Evolutionary conservation across 257 asterid genomes (phyloP).

Genomic region (Ilex asprella): DNA sequence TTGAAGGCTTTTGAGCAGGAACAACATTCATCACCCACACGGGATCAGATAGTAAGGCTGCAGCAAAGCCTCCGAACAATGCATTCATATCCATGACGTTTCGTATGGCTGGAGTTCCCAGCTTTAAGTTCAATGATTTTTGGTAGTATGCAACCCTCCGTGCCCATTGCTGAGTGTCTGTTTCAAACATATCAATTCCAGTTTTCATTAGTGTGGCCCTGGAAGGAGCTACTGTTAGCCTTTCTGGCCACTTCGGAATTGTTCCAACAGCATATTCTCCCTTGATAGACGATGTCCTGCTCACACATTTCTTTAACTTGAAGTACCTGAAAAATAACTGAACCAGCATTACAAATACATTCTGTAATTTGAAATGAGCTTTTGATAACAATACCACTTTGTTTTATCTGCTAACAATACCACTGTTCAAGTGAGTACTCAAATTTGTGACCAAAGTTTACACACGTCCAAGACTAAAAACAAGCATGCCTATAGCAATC

Average conservation of each 20-base stretch:
- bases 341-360: neutral
- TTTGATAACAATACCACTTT: no score
- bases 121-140: constrained; percentile 55
- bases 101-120: constrained; percentile 78
- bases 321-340: constrained; percentile 50
- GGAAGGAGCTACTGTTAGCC: constrained; percentile 65
- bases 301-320: constrained; percentile 79
- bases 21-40: constrained; percentile 98
- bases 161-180: constrained; percentile 76
- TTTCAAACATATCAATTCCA: constrained; percentile 76
- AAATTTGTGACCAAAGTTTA: no score
- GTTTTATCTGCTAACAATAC: no score
- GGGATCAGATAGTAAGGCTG: constrained; percentile 67
- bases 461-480: no score
- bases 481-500: no score
- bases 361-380: no score
- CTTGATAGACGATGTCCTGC: constrained; percentile 50
- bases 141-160: constrained; percentile 77
- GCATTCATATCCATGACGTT: constrained; percentile 99
- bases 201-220: constrained; percentile 55
- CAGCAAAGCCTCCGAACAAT: constrained; percentile 92
- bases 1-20: constrained; percentile 67
- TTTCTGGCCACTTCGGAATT: constrained; percentile 83
- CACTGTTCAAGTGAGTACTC: no score
- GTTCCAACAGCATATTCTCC: constrained; percentile 70